Conservation (phyloP, 2,329 filamentous ascomycete species). For the Ophiostoma triangulosporum region DNA sequence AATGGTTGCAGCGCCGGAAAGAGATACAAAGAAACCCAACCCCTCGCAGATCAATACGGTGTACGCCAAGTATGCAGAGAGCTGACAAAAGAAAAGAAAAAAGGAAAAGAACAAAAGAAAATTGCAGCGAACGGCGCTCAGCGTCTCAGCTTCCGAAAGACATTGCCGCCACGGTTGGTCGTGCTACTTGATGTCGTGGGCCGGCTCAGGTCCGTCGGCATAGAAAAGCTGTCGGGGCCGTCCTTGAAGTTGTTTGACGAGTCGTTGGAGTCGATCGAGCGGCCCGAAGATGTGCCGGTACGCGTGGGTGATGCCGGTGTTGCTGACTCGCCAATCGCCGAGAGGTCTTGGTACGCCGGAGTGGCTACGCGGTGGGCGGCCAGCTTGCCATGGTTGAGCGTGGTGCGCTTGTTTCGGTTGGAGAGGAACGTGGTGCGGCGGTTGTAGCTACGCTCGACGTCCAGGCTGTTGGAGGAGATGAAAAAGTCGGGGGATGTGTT, state of each 20-base stretch:
- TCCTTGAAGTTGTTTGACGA: slow-evolving; percentile 22
- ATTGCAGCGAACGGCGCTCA: not conserved
- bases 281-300: slow-evolving; percentile 6
- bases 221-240: slow-evolving; percentile 21
- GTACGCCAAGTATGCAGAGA: not conserved
- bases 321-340: slow-evolving; percentile 7
- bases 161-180: not conserved
- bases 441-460: slow-evolving; percentile 27
- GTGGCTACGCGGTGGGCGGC: not conserved
- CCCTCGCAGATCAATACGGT: not conserved
- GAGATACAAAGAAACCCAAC: not conserved
- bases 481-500: slow-evolving; percentile 41
- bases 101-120: not conserved
- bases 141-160: slow-evolving; percentile 11
- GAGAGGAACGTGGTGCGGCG: slow-evolving; percentile 32
- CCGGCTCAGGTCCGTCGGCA: slow-evolving; percentile 15
- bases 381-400: slow-evolving; percentile 33
- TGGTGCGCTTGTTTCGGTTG: slow-evolving; percentile 32
- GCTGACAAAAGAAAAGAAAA: slow-evolving; percentile 1
- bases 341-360: slow-evolving; percentile 6
- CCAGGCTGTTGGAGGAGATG: slow-evolving; percentile 41
- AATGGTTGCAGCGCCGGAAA: not conserved
- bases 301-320: not conserved
- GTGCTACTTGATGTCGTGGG: not conserved
- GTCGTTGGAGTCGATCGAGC: slow-evolving; percentile 5